Evolutionary conservation across 179 eudicot species (phyloP), one percentile per base, ranked within the genome.

Genomic region (Vitellaria paradoxa): DNA sequence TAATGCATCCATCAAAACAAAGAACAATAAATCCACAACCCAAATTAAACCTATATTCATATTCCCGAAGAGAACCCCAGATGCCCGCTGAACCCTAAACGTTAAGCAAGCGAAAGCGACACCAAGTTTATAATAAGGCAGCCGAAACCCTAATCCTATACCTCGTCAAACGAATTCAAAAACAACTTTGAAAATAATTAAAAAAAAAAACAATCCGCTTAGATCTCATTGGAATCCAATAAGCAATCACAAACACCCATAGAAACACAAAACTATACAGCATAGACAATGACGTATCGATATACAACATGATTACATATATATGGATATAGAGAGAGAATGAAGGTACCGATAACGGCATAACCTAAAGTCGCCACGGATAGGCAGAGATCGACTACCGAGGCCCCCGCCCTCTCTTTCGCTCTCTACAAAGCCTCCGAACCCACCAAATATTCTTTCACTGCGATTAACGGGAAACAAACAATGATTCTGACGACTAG

Each of bases 101-200:
- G 18, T 17, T 30, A 57, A 45, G 30, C 77, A 74, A 63, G 12
- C 60, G 24, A 74, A 42, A 42, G 61, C 7, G 7, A 20, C 52
- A 59, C 76, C 66, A 59, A 20, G 12, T 7, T 12, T 8, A 40
- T 13, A 56, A 60, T 73, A 49, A 56, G 7, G 12, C 6, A 68
- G 13, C 18, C 15, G 37, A 46, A 21, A 15, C 68, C 53, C 68
- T 45, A 60, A 45, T 42, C 57, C 77, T 45, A 14, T 68, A 63
- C 49, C 77, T 47, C 69, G 42, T 75, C 69, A 63, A 21, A 24
- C 42, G 6, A 63, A 63, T 15, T 63, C 67, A 15, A 60, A 57
- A 73, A 13, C 66, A 2, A 73, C 20, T 64, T 52, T 42, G 30
- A 20, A 20, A 74, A 3, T 47, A 75, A 5, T 0, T 30, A 30